Evolutionary conservation across 371 early-diverging fungal species (phyloP), one percentile per base, ranked within the genome.

Genomic region (Mucor saturninus): DNA sequence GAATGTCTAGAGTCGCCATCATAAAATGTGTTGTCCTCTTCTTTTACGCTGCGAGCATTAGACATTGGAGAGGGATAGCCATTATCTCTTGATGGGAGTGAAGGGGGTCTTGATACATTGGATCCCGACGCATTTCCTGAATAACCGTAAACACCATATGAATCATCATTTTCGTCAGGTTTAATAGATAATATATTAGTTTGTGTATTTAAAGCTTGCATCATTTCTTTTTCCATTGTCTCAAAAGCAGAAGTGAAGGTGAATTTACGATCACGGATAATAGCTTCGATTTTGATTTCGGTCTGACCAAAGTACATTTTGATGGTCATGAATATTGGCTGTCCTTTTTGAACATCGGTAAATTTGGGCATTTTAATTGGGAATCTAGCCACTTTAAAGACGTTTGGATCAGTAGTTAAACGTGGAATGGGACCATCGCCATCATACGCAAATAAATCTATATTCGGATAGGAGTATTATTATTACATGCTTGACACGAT

Each of bases 221-320:
- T 58, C 51, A 74, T 64, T 28, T 69, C 73, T 50, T 51, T 69
- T 55, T 79, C 80, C 54, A 79, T 50, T 2, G 79, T 79, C 57
- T 81, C 82, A 65, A 81, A 81, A 7, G 82, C 72, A 14, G 79
- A 79, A 5, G 83, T 82, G 35, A 82, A 82, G 10, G 76, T 75
- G 38, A 82, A 81, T 30, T 71, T 77, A 26, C 77, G 63, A 55
- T 81, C 82, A 28, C 77, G 76, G 32, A 81, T 79, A 43, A 75
- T 75, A 6, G 76, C 79, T 56, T 81, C 82, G 39, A 81, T 81
- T 54, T 79, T 79, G 61, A 81, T 75, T 64, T 81, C 82, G 31
- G 82, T 81, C 57, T 77, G 76, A 50, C 82, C 82, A 68, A 81
- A 81, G 64, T 74, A 81, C 82, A 81, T 81, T 48, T 79, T 79